phyloP scores from a whole-genome alignment of 345 rosid species.

The Reutealis trisperma region DNA sequence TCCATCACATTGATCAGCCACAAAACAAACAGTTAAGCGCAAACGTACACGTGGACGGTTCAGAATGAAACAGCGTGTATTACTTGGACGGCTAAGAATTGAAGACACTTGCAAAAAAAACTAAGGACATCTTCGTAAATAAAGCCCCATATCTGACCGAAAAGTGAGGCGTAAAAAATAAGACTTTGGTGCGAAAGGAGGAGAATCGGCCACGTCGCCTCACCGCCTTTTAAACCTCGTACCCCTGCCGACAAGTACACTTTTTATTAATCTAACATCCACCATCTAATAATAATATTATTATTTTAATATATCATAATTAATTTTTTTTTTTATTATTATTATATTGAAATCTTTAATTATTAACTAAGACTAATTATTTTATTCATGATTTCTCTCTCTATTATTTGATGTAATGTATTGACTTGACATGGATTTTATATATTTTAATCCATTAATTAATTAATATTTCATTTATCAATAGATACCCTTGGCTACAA shows the following conservation, averaged over 20 bases:
- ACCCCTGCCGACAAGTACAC: conserved; percentile 45
- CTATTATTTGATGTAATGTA: neutral
- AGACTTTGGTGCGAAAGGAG: conserved; percentile 35
- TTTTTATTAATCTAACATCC: conserved; percentile 8
- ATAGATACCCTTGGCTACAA: neutral
- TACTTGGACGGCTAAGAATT: neutral
- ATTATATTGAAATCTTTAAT: conserved; percentile 1
- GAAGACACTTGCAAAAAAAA: conserved; percentile 1
- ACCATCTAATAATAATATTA: neutral
- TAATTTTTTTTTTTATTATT: neutral
- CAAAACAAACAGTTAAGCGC: neutral
- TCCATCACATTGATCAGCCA: neutral
- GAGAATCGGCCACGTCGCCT: conserved; percentile 45
- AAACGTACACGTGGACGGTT: neutral
- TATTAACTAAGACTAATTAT: neutral
- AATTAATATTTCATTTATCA: too few species aligned
- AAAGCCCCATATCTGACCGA: neutral
- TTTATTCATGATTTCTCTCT: neutral
- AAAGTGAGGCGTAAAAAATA: neutral
- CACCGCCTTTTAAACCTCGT: conserved; percentile 39
- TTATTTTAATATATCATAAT: too few species aligned
- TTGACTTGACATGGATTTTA: neutral
- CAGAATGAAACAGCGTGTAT: neutral
- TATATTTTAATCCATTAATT: neutral
- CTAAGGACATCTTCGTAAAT: conserved; percentile 25